Evolutionary conservation across 176 grass and related monocot species (phyloP), one percentile per base, ranked within the genome.

Genomic region (Olyra latifolia): DNA sequence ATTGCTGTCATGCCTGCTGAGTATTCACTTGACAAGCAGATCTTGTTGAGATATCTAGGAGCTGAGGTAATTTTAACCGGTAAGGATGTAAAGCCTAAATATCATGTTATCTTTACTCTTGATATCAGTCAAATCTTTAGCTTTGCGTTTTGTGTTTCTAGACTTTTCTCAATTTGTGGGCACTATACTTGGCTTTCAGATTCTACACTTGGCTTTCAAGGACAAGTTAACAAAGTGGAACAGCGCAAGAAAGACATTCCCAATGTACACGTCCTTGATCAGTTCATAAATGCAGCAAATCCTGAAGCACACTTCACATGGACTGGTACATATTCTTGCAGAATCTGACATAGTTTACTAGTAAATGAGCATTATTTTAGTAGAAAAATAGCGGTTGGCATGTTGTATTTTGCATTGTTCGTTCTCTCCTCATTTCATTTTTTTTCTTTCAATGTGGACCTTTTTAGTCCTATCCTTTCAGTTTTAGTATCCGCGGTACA

Each of bases 31-130:
- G 93, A 96, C 48, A 96, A 92, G 47, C 87, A 74, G 56, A 88
- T 96, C 29, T 48, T 96, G 19, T 60, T 96, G 82, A 88, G 83
- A 82, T 92, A 86, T 80, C 48, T 96, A 75, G 93, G 93, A n/a
- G 85, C 85, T 3, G 90, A 92, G 73, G 46, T 96, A 28, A 63
- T 80, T 38, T 39, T 96, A 73, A 90, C 87, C 6, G 87, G 90
- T 96, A 78, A 68, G 69, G n/a, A 14, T 66, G 30, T 7, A 40
- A 49, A 42, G 55, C 50, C 35, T 22, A 32, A 29, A 44, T 10
- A 4, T 19, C 24, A 46, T 23, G 66, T 65, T 17, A 54, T 10
- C 20, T 59, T 61, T 1, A 48, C 19, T 35, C 16, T 6, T 45
- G 39, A 44, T 13, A 45, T 25, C 5, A 69, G 20, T 69, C 6